Percentiles rank a stretch among this genome's conserved stretches.
phyloP scores from a whole-genome alignment of 352 stramenopile genomes.

The Pythium aquatile region DNA sequence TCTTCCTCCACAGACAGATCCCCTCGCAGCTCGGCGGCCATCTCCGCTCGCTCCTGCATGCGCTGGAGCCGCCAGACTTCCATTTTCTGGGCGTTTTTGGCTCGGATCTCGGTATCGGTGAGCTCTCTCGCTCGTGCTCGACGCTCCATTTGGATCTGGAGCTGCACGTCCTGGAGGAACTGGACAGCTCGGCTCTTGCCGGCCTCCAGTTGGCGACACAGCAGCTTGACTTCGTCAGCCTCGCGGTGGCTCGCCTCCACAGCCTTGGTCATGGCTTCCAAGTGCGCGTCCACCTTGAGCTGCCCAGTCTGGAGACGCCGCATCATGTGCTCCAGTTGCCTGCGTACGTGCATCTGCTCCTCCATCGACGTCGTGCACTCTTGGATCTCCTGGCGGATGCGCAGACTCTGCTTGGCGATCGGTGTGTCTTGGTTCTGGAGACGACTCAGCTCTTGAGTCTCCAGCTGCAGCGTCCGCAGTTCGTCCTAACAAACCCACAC shows the following conservation, averaged over 20 bases:
- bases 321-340: conserved; percentile 83
- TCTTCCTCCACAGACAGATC: conserved; percentile 73
- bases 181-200: conserved; percentile 70
- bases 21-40: conserved; percentile 71
- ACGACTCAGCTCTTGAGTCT: conserved; percentile 62
- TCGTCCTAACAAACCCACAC: conserved; percentile 49
- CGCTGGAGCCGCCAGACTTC: conserved; percentile 71
- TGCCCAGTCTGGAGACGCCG: conserved; percentile 72
- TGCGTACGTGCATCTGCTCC: conserved; percentile 70
- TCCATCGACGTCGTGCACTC: conserved; percentile 71
- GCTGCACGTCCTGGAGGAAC: conserved; percentile 77
- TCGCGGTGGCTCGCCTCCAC: conserved; percentile 68
- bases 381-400: conserved; percentile 69
- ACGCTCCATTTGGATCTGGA: conserved; percentile 68
- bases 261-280: conserved; percentile 62
- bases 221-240: conserved; percentile 65
- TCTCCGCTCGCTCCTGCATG: conserved; percentile 68
- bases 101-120: conserved; percentile 71
- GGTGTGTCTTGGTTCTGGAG: conserved; percentile 81
- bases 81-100: conserved; percentile 82
- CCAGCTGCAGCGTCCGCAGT: conserved; percentile 59
- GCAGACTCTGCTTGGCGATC: conserved; percentile 64
- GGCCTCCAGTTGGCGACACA: conserved; percentile 77
- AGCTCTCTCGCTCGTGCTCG: conserved; percentile 65
- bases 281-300: conserved; percentile 63